Base-by-base conservation (phyloP, 73 alveolate genomes). In the Blepharisma stoltei region DNA sequence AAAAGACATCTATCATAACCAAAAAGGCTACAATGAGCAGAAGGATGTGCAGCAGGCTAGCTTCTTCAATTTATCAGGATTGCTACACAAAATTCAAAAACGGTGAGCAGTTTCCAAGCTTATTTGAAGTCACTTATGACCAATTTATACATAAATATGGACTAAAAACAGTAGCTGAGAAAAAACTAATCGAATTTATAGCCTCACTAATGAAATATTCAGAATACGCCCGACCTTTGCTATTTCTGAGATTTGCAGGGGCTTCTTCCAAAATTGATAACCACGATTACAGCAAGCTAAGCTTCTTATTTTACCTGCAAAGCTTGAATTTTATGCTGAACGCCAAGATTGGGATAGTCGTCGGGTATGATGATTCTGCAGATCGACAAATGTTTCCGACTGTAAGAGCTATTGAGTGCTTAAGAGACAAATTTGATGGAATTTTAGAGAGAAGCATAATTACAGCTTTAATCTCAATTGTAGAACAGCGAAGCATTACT, bases 91-190 rank as follows among this genome's bases (percentile, higher is more conserved):
- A n/a, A 14, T 38, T 8, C 48, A 20, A 2, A 47, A 8, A n/a
- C 2, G 23, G 18, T 2, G 73, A 60, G 11, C 18, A 38, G 5
- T 20, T 20, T 14, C n/a, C 14, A 9, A 38, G 23, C 18, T 9
- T 60, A 9, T 25, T 20, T 60, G 48, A 18, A 18, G 46, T 60
- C 46, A 14, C 46, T 5, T 60, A 18, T 60, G 73, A 60, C 18
- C 47, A 60, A 2, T 18, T 60, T 38, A 25, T 38, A 1, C 73
- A 60, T 20, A 14, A 25, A 60, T 60, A 60, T 25, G 73, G 73
- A 60, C 73, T 60, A 9, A 60, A 25, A 25, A 60, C 14, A 60
- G 73, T 60, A 2, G 37, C 73, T 60, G 73, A 60, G 18, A 60
- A 25, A 25, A 60, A 60, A 5, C 5, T 60, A 8, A 9, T 60